Evolutionary conservation across 2,329 filamentous ascomycete species (phyloP), one percentile per base, ranked within the genome.

Genomic region (Monosporascus sp.): DNA sequence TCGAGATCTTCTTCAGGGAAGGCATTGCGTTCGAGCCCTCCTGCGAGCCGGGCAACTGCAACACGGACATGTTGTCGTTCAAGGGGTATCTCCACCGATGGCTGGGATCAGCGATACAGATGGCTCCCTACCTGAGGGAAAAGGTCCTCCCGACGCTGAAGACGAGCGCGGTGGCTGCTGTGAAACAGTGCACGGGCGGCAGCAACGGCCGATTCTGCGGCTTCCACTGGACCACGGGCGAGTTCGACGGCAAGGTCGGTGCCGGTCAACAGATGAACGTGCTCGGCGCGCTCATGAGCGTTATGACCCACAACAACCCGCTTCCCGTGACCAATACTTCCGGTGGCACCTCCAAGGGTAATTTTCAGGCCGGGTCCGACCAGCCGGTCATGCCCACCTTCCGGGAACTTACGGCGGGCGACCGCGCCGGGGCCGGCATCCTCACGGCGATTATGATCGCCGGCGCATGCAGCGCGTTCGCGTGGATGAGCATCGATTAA

Each of bases 41-140:
- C 14, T 93, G 89, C 71, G 87, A 91, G 60, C 71, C 76, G 3
- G 71, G 65, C 22, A 78, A 72, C 20, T 93, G 90, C 74, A 85
- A 85, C 54, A 76, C 81, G 48, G 90, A 93, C 62, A 88, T 91
- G 76, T 70, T 82, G 55, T 82, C 83, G 2, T 91, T 87, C 79
- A 90, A 90, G 70, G 86, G 86, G 40, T 85, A 86, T 54, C 74
- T 89, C 19, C 78, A 84, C 60, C 80, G 84, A 41, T 88, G 85
- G 83, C 73, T 90, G 60, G 76, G 81, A 4, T 76, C 79, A 22
- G 76, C 81, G 1, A 79, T 82, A 2, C 77, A 86, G 59, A 53
- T 90, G n/a, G 85, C 83, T 0, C 86, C 87, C 0, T 78, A 77
- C 46, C 84, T 81, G 1, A 69, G 70, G 41, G 69, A 76, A 1